These are phyloP conservation scores for Sungouiella thailandica DNA, from an alignment of 805 yeast genomes.

Conservation along the genomic window DNA sequence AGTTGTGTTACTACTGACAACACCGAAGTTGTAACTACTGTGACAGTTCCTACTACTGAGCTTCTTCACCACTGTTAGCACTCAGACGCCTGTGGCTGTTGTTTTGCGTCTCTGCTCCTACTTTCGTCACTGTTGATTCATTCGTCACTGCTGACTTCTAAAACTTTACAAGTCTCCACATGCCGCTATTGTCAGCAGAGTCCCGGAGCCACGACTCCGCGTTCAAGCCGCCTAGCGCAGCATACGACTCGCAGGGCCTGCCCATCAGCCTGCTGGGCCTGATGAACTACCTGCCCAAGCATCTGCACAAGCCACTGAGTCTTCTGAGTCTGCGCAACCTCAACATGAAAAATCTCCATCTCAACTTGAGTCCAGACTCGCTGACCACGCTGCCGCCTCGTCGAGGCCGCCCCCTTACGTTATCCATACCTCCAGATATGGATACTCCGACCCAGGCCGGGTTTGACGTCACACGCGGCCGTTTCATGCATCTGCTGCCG, in stretches of 20 bases:
- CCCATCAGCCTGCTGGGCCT: conserved; percentile 7
- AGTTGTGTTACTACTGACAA: too few species aligned
- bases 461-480: background rate
- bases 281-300: conserved; percentile 36
- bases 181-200: too few species aligned
- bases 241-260: conserved; percentile 4
- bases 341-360: conserved; percentile 35
- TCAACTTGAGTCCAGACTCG: conserved; percentile 19
- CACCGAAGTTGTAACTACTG: too few species aligned
- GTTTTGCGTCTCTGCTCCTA: too few species aligned
- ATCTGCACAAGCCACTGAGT: conserved; percentile 26
- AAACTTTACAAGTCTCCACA: too few species aligned
- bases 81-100: too few species aligned
- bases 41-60: too few species aligned
- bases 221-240: conserved; percentile 6
- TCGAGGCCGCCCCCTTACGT: conserved; percentile 6
- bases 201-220: too few species aligned
- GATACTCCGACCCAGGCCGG: background rate
- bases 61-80: too few species aligned
- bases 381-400: conserved; percentile 7
- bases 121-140: too few species aligned
- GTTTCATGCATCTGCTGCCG: background rate
- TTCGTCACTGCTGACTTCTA: too few species aligned
- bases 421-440: conserved; percentile 4
- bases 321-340: conserved; percentile 23